Evolutionary conservation across 768 basidiomycete species (phyloP).

Genomic region (Boletus pseudopeckii): DNA sequence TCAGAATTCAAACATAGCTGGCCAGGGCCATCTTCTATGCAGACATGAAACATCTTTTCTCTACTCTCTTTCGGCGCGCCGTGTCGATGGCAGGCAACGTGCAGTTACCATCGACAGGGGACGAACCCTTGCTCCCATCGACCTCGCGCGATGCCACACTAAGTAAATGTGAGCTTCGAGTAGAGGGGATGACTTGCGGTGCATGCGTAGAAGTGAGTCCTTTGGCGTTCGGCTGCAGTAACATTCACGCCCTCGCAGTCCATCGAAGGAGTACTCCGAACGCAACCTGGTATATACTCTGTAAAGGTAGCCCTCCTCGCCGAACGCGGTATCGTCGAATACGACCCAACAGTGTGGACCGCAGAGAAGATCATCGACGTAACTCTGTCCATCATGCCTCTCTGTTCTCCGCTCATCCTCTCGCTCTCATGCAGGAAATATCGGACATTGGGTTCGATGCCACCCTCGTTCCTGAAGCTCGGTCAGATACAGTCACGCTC

Average conservation of each 20-base stretch:
- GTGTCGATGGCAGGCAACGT: constrained; percentile 1
- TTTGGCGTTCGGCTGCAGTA: background rate
- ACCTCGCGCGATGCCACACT: constrained; percentile 17
- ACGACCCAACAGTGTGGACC: constrained; percentile 79
- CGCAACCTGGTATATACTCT: constrained; percentile 84
- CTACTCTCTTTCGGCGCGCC: constrained; percentile 3
- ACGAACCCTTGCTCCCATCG: constrained; percentile 23
- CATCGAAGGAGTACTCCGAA: constrained; percentile 79
- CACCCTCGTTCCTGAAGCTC: constrained; percentile 61
- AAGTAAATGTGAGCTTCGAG: constrained; percentile 71
- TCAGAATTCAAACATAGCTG: background rate
- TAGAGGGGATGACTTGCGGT: constrained; percentile 91
- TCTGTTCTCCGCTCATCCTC: constrained; percentile 2
- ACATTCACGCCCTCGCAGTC: constrained; percentile 41
- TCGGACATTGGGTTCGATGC: constrained; percentile 93
- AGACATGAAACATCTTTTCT: background rate
- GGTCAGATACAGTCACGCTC: constrained; percentile 66
- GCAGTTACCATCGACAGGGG: constrained; percentile 11
- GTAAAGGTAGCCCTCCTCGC: constrained; percentile 96
- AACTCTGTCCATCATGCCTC: background rate
- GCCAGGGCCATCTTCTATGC: too few relatives aligned
- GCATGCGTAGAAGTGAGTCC: constrained; percentile 77
- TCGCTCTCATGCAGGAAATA: constrained; percentile 62
- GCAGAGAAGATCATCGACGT: constrained; percentile 76
- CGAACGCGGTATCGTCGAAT: constrained; percentile 89